phyloP scores from a whole-genome alignment of 1,139 yeast genomes.

The Trichomonascaceae sp. region DNA sequence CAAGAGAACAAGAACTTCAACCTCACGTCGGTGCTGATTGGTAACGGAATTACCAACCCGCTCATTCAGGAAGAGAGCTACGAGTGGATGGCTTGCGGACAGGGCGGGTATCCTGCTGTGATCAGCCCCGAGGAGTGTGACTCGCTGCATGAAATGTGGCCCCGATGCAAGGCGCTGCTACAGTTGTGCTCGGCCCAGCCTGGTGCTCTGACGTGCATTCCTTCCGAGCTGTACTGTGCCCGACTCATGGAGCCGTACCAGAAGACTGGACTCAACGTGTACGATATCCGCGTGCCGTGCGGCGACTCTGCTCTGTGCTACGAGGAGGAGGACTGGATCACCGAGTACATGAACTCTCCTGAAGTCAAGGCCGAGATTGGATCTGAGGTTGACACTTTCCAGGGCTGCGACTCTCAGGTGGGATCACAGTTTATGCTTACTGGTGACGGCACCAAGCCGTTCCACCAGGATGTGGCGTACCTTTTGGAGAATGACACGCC shows the following conservation, averaged over 20 bases:
- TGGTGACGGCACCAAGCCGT: constrained; percentile 53
- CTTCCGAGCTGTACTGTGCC: constrained; percentile 86
- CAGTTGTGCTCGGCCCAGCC: constrained; percentile 67
- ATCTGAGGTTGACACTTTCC: constrained; percentile 75
- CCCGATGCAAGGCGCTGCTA: constrained; percentile 71
- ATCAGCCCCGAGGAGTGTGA: constrained; percentile 70
- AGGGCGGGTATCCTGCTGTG: constrained; percentile 79
- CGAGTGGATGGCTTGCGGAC: constrained; percentile 96
- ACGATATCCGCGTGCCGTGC: constrained; percentile 82
- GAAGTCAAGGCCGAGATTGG: constrained; percentile 73
- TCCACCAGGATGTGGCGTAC: constrained; percentile 47
- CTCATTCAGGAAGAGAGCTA: constrained; percentile 77
- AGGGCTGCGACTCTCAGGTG: constrained; percentile 51
- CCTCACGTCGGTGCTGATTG: constrained; percentile 78
- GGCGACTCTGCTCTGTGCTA: constrained; percentile 63
- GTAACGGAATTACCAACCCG: constrained; percentile 94
- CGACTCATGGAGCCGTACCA: constrained; percentile 80
- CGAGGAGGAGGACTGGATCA: constrained; percentile 52
- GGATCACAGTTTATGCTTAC: constrained; percentile 60
- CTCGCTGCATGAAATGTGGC: constrained; percentile 56
- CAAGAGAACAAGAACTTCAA: constrained; percentile 48
- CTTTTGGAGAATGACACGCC: constrained; percentile 58
- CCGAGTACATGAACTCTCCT: constrained; percentile 53
- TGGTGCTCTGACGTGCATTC: constrained; percentile 83
- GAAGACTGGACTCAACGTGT: constrained; percentile 82